These are phyloP conservation scores for Staphylotrichum tortipilum DNA, from an alignment of 495 filamentous ascomycete genomes.

Conservation along the genomic window DNA sequence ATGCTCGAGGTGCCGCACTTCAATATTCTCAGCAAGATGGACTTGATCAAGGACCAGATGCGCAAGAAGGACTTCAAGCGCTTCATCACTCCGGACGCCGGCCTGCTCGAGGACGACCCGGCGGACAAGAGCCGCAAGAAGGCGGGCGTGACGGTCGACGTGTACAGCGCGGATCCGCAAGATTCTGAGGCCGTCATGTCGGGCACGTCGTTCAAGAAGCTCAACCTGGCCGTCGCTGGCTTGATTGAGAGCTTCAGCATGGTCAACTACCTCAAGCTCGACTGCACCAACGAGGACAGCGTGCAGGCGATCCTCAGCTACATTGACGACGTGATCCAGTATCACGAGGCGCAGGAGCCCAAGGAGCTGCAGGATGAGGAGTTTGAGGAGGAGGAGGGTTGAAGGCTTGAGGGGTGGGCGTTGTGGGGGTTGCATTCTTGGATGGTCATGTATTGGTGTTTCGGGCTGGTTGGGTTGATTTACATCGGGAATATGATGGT, in stretches of 20 bases:
- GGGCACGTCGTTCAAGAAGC: slow-evolving; percentile 63
- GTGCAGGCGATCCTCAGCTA: slow-evolving; percentile 86
- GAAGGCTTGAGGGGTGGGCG: slow-evolving; percentile 31
- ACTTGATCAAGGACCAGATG: slow-evolving; percentile 78
- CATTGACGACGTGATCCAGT: slow-evolving; percentile 94
- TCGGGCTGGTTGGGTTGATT: too few species aligned
- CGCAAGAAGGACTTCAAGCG: slow-evolving; percentile 74
- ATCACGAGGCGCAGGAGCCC: slow-evolving; percentile 92
- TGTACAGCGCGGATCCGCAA: slow-evolving; percentile 44
- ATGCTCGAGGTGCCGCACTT: slow-evolving; percentile 95
- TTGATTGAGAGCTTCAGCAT: slow-evolving; percentile 96
- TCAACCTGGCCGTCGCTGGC: slow-evolving; percentile 78
- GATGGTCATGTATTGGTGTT: not conserved
- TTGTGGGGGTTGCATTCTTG: not conserved
- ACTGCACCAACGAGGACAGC: slow-evolving; percentile 89
- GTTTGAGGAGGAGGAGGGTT: slow-evolving; percentile 40
- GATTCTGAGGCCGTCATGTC: slow-evolving; percentile 62
- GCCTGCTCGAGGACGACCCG: slow-evolving; percentile 64
- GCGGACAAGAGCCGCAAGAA: slow-evolving; percentile 40
- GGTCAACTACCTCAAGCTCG: slow-evolving; percentile 86
- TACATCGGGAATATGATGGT: too few species aligned
- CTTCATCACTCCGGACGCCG: slow-evolving; percentile 75
- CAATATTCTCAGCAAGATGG: slow-evolving; percentile 95
- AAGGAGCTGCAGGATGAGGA: slow-evolving; percentile 74
- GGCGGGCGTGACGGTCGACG: slow-evolving; percentile 29